Evolutionary conservation across 2,329 filamentous ascomycete genomes (phyloP).

Genomic region (Torrubiellomyces zombiae): DNA sequence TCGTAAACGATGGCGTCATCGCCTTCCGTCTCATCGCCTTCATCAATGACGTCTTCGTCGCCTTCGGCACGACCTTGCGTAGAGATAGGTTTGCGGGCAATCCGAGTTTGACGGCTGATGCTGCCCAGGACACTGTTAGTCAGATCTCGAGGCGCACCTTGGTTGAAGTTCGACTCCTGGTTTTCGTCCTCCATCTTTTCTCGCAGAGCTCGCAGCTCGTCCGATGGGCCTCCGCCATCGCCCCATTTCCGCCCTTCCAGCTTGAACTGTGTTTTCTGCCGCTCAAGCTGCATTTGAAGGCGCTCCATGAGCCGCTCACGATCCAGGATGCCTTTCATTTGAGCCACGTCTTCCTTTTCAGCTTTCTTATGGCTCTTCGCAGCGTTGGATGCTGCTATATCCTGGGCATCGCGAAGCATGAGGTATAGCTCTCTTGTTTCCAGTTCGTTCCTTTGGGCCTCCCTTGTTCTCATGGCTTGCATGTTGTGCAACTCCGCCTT

Average conservation of each 20-base stretch:
- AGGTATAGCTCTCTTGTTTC: slow-evolving; percentile 94
- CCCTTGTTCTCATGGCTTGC: slow-evolving; percentile 72
- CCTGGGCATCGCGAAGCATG: slow-evolving; percentile 94
- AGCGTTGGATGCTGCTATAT: slow-evolving; percentile 80
- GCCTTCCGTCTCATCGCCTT: slow-evolving; percentile 32
- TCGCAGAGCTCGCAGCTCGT: slow-evolving; percentile 76
- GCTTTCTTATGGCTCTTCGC: slow-evolving; percentile 34
- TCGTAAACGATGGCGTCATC: slow-evolving; percentile 52
- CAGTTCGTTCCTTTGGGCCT: slow-evolving; percentile 85
- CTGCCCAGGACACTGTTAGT: slow-evolving; percentile 59
- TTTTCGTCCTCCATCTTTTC: slow-evolving; percentile 73
- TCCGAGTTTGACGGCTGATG: slow-evolving; percentile 44
- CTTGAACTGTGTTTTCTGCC: slow-evolving; percentile 95
- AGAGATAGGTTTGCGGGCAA: slow-evolving; percentile 36
- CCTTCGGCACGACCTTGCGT: slow-evolving; percentile 9
- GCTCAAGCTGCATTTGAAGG: slow-evolving; percentile 85
- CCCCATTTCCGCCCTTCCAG: slow-evolving; percentile 87
- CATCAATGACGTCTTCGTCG: slow-evolving; percentile 28
- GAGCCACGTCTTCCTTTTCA: slow-evolving; percentile 51
- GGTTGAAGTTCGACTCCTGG: slow-evolving; percentile 28
- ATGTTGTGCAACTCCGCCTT: slow-evolving; percentile 81
- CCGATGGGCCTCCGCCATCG: slow-evolving; percentile 68
- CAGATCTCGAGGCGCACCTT: slow-evolving; percentile 41
- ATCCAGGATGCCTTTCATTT: slow-evolving; percentile 85
- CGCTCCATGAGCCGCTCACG: slow-evolving; percentile 84